Evolutionary conservation across 164 flowering plant species (phyloP).

Genomic region (Buxus sempervirens): DNA sequence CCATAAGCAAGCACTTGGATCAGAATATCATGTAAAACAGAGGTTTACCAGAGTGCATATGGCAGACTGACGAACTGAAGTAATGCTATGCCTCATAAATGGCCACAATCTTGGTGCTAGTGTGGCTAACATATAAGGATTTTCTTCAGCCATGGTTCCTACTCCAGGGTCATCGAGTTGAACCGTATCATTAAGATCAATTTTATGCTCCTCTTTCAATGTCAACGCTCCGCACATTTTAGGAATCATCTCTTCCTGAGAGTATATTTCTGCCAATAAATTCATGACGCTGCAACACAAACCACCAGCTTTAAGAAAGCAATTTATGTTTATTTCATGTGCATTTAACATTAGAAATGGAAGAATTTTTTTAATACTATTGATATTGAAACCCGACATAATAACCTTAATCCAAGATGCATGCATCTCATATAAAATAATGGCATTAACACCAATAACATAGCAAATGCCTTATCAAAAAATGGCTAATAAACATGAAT

Average conservation of each 20-base stretch:
- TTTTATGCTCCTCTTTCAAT: constrained; percentile 33
- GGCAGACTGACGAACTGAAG: constrained; percentile 90
- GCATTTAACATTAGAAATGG: not conserved
- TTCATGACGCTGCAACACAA: constrained; percentile 89
- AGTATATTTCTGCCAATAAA: constrained; percentile 93
- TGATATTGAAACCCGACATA: too few species aligned
- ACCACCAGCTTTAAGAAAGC: constrained; percentile 3
- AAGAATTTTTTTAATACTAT: too few species aligned
- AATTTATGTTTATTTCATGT: not conserved
- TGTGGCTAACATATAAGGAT: constrained; percentile 65
- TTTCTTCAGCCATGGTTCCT: constrained; percentile 43
- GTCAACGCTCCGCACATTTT: constrained; percentile 39
- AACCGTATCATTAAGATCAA: constrained; percentile 70
- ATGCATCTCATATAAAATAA: too few species aligned
- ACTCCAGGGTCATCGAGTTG: constrained; percentile 41
- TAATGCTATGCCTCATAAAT: constrained; percentile 93
- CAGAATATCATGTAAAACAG: not conserved
- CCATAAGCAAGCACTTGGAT: too few species aligned
- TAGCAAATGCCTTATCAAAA: too few species aligned
- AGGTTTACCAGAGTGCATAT: constrained; percentile 83
- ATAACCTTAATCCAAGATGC: too few species aligned
- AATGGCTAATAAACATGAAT: too few species aligned
- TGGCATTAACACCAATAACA: too few species aligned
- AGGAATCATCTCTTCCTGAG: constrained; percentile 84
- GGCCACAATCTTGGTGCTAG: constrained; percentile 98